A percentile compares a stretch with the other conserved stretches of the same genome.
Conservation (phyloP, 2,329 filamentous ascomycete genomes). For the Ascosphaera pollenicola region DNA sequence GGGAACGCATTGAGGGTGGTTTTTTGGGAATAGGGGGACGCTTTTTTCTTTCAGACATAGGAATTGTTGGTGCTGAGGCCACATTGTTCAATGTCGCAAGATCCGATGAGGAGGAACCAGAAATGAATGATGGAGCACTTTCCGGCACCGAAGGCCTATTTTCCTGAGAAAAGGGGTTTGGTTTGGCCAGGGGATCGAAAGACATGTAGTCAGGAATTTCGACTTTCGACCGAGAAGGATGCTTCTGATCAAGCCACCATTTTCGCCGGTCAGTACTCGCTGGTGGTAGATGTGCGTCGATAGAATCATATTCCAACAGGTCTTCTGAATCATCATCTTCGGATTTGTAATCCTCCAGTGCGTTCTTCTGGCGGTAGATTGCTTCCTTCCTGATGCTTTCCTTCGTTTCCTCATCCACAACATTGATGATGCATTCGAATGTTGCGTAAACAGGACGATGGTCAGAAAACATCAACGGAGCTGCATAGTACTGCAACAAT, state of each 20-base stretch:
- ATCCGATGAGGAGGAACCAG: not conserved
- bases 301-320: constrained; percentile 56
- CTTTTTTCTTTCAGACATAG: not conserved
- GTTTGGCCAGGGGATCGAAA: constrained; percentile 49
- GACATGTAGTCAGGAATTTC: constrained; percentile 25
- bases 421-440: constrained; percentile 64
- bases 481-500: constrained; percentile 63
- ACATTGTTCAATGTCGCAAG: constrained; percentile 1
- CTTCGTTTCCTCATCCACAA: constrained; percentile 54
- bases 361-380: constrained; percentile 45
- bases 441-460: constrained; percentile 86
- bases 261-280: constrained; percentile 39
- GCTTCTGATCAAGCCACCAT: constrained; percentile 39
- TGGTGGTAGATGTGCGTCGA: constrained; percentile 52
- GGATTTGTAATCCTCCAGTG: constrained; percentile 27
- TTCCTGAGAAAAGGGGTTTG: constrained; percentile 59
- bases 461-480: constrained; percentile 73
- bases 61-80: not conserved
- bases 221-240: no score
- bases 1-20: constrained; percentile 2
- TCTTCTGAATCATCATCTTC: constrained; percentile 24
- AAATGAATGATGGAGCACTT: constrained; percentile 4
- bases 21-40: constrained; percentile 3
- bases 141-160: constrained; percentile 67
- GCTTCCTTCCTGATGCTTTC: constrained; percentile 51